phyloP scores from a whole-genome alignment of 768 basidiomycete species.

The Asterophora parasitica region DNA sequence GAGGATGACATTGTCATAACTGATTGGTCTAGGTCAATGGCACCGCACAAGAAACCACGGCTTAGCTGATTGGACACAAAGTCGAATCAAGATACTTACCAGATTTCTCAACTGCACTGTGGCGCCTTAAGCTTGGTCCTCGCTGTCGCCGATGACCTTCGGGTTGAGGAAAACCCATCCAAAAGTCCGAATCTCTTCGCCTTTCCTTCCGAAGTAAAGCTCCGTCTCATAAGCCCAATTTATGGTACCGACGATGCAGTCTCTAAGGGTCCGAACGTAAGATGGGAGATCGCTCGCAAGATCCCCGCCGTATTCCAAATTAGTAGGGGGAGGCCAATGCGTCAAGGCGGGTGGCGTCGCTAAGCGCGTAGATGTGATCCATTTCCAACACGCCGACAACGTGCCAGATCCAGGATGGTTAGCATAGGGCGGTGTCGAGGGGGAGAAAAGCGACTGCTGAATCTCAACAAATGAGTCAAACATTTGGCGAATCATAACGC shows the following conservation, averaged over 20 bases:
- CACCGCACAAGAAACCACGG: too few species aligned
- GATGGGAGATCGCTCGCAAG: constrained; percentile 15
- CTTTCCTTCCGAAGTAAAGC: constrained; percentile 53
- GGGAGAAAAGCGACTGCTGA: constrained; percentile 19
- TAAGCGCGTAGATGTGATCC: constrained; percentile 11
- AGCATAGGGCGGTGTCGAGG: constrained; percentile 15
- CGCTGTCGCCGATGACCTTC: constrained; percentile 4
- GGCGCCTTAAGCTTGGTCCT: not conserved
- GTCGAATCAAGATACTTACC: not conserved
- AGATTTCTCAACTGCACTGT: not conserved
- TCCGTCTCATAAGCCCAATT: constrained; percentile 66
- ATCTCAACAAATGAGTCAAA: constrained; percentile 30
- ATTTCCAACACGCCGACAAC: constrained; percentile 14
- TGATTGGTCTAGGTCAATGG: too few species aligned
- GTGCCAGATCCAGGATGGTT: constrained; percentile 14
- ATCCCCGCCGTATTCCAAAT: constrained; percentile 9
- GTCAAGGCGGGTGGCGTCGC: constrained; percentile 6
- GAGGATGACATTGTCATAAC: too few species aligned
- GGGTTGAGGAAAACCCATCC: constrained; percentile 55
- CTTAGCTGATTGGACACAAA: too few species aligned
- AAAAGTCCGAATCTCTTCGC: constrained; percentile 52
- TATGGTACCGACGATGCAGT: constrained; percentile 53
- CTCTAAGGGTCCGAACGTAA: constrained; percentile 48
- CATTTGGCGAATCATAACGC: constrained; percentile 32
- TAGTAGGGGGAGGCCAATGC: not conserved